Evolutionary conservation across 352 stramenopile genomes (phyloP).

Genomic region (Globisporangium alternatum): DNA sequence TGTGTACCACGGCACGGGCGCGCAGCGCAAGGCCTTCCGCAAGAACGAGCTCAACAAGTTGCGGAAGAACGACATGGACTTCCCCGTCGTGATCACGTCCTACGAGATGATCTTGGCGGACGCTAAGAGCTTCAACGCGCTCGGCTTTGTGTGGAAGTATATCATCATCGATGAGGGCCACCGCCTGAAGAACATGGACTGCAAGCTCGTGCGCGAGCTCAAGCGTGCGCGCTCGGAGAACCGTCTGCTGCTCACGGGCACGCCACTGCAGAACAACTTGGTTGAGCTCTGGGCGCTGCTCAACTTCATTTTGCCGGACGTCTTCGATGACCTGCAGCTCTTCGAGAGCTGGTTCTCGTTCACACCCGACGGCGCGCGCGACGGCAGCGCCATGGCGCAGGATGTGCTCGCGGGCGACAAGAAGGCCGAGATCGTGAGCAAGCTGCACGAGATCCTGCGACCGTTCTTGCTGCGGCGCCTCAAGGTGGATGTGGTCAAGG

Average conservation of each 20-base stretch:
- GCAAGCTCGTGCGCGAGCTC: constrained; percentile 92
- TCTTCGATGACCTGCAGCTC: constrained; percentile 97
- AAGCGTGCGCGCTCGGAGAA: constrained; percentile 93
- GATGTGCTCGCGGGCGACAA: constrained; percentile 91
- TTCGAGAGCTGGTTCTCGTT: constrained; percentile 99
- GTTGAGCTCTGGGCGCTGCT: constrained; percentile 98
- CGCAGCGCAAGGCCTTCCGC: constrained; percentile 45
- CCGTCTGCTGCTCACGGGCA: constrained; percentile 94
- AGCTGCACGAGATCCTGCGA: constrained; percentile 96
- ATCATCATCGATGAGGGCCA: constrained; percentile 98
- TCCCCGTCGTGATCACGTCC: constrained; percentile 86
- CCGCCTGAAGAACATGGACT: constrained; percentile 97
- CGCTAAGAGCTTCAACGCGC: constrained; percentile 47
- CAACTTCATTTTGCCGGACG: constrained; percentile 96
- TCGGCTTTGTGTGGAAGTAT: constrained; percentile 90
- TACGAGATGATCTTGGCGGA: constrained; percentile 88
- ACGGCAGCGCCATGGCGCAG: constrained; percentile 69
- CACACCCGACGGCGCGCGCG: constrained; percentile 82
- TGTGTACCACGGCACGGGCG: constrained; percentile 95
- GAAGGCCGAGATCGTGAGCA: constrained; percentile 92
- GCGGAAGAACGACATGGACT: constrained; percentile 58
- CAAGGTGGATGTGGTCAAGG: constrained; percentile 92
- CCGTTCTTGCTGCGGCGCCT: constrained; percentile 96
- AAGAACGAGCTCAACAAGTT: constrained; percentile 45
- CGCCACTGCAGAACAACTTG: constrained; percentile 98